Conservation (phyloP, 495 filamentous ascomycete species). For the Penicillium psychrofluorescens region DNA sequence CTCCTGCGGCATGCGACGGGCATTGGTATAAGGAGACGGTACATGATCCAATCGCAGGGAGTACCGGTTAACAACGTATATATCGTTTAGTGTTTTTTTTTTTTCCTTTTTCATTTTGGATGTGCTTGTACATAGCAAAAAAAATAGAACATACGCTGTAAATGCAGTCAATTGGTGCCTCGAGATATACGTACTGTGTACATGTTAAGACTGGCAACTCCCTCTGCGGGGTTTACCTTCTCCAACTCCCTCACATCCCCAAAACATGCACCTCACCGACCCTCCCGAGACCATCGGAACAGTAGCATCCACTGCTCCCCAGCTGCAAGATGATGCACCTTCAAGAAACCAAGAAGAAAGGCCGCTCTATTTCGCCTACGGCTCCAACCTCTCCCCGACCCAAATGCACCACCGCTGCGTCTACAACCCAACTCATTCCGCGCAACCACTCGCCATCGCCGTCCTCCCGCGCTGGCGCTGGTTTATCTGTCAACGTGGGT, state of each 20-base stretch:
- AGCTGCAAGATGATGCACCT: too few species aligned
- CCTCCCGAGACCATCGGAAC: too few species aligned
- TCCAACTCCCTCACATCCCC: too few species aligned
- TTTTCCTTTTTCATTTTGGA: neutral
- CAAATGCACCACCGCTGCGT: constrained; percentile 63
- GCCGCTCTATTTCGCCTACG: constrained; percentile 64
- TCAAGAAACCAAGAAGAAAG: too few species aligned
- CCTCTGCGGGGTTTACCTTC: too few species aligned
- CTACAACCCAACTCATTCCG: constrained; percentile 39
- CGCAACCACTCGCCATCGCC: constrained; percentile 37
- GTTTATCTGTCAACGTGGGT: constrained; percentile 61
- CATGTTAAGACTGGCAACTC: too few species aligned
- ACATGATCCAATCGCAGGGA: constrained; percentile 75
- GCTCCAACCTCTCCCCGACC: constrained; percentile 59
- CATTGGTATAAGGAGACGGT: constrained; percentile 69
- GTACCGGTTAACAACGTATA: constrained; percentile 71
- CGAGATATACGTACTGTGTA: too few species aligned
- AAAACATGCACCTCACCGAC: too few species aligned
- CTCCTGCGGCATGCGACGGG: constrained; percentile 51
- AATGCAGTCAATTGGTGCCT: too few species aligned
- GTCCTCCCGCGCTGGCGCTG: constrained; percentile 49
- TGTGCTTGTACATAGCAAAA: neutral
- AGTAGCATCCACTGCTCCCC: too few species aligned
- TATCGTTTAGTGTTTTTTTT: constrained; percentile 43
- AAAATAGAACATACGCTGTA: neutral